Evolutionary conservation across 148 eudicot species (phyloP), one percentile per base, ranked within the genome.

Genomic region (Fagopyrum tataricum): DNA sequence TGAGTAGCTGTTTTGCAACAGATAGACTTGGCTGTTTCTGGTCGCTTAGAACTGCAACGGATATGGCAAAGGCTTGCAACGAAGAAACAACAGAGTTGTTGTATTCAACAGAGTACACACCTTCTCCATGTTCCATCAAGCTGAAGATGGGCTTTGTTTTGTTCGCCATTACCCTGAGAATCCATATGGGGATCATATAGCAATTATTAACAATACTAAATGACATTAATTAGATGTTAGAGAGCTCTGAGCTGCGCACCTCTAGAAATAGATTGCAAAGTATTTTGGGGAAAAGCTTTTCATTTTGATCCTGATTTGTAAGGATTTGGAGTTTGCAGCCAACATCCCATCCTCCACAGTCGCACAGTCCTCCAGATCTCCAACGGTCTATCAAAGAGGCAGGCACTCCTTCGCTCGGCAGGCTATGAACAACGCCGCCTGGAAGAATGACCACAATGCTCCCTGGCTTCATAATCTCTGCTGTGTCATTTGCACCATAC

Each of bases 331-430:
- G 77, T 75, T 87, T 85, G 85, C 98, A 94, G 43, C 98, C 98
- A 67, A 89, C 77, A 74, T 94, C 98, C 98, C 98, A 94, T 6
- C 98, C 98, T 73, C 98, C 98, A 80, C 98, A 94, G 73, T 91
- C 98, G 72, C 98, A 94, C 14, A 47, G 81, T 56, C 98, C 98
- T 12, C 97, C 91, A 46, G 93, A 76, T 80, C 78, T 89, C 98
- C 98, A 94, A 44, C 98, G 79, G 53, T 83, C 80, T 18, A 89
- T 84, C 81, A 94, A 87, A 21, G 96, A 78, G 4, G 97, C 89
- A 66, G 96, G 91, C 43, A 70, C 79, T 24, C 97, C 97, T 70
- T 75, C 76, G 52, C 70, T 79, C 40, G 98, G 97, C 72, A 83
- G 61, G 55, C 91, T 78, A 70, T 94, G 98, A 81, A 79, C 37